A percentile compares a stretch with the other conserved stretches of the same genome.
phyloP scores from a whole-genome alignment of 2,329 filamentous ascomycete species.

The Alternaria conjuncta region DNA sequence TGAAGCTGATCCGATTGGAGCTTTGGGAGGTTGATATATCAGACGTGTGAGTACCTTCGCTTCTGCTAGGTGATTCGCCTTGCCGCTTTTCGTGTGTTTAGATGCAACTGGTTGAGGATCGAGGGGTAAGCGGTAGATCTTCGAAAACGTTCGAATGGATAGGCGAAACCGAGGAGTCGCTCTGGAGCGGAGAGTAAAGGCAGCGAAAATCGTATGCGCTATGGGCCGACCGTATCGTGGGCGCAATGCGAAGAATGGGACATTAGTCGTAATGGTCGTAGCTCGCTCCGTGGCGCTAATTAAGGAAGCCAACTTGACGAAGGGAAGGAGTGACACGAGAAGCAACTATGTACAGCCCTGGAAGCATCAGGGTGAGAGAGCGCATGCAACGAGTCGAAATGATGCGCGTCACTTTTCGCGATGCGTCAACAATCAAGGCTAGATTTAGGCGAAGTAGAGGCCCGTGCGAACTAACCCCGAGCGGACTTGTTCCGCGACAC shows the following conservation, averaged over 20 bases:
- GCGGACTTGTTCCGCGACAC: slow-evolving; percentile 5
- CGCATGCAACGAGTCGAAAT: not conserved
- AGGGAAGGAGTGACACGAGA: slow-evolving; percentile 12
- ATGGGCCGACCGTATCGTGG: slow-evolving; percentile 7
- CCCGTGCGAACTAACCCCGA: slow-evolving; percentile 1
- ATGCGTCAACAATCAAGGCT: slow-evolving; percentile 7
- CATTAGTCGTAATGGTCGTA: slow-evolving; percentile 32
- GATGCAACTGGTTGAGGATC: slow-evolving; percentile 8
- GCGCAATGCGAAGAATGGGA: slow-evolving; percentile 19
- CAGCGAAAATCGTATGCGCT: slow-evolving; percentile 1
- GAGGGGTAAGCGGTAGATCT: not conserved
- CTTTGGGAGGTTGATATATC: not conserved
- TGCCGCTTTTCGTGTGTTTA: not conserved
- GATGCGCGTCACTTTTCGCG: slow-evolving; percentile 11
- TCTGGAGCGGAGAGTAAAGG: slow-evolving; percentile 4
- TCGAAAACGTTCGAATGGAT: not conserved
- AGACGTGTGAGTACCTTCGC: not conserved
- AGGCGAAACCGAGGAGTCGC: not conserved
- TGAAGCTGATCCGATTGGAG: not conserved
- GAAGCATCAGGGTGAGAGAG: not conserved
- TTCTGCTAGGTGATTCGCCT: not conserved
- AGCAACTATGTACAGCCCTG: slow-evolving; percentile 7
- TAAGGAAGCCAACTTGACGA: slow-evolving; percentile 41
- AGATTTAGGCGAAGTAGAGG: slow-evolving; percentile 6
- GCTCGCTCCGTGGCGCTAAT: slow-evolving; percentile 30